phyloP scores from a whole-genome alignment of 2,329 filamentous ascomycete genomes.

The Aspergillus carbonarius region DNA sequence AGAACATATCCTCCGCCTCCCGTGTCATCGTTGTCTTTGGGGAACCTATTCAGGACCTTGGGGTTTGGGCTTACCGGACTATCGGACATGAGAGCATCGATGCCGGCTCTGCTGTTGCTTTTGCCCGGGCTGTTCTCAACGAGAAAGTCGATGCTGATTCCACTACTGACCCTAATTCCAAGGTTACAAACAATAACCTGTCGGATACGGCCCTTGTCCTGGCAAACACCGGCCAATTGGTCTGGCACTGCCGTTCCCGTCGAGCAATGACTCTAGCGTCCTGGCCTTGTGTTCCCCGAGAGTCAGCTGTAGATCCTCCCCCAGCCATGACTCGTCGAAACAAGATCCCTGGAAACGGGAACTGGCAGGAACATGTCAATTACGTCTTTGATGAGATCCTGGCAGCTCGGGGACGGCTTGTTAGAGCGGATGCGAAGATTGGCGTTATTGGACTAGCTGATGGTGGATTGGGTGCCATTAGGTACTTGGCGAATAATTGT shows the following conservation, averaged over 20 bases:
- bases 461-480: conserved; percentile 58
- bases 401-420: conserved; percentile 38
- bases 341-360: conserved; percentile 60
- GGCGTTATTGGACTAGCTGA: conserved; percentile 72
- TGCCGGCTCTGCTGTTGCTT: conserved; percentile 66
- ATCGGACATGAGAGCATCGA: conserved; percentile 65
- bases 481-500: conserved; percentile 58
- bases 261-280: conserved; percentile 59
- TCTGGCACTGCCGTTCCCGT: conserved; percentile 68
- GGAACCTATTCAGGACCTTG: conserved; percentile 69
- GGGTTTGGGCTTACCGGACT: conserved; percentile 69
- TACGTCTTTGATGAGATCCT: conserved; percentile 68
- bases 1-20: conserved; percentile 55
- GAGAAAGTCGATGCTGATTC: background rate
- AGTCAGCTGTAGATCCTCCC: conserved; percentile 61
- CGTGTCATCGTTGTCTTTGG: conserved; percentile 75
- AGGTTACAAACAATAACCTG: conserved; percentile 12
- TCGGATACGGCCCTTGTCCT: conserved; percentile 58
- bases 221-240: conserved; percentile 73
- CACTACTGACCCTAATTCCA: background rate
- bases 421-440: conserved; percentile 54
- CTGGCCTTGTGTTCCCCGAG: conserved; percentile 61
- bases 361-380: conserved; percentile 60
- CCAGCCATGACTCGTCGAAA: conserved; percentile 58
- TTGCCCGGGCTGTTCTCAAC: conserved; percentile 53